Conservation (phyloP, 2,329 filamentous ascomycete species). For the Diaporthe humulicola region DNA sequence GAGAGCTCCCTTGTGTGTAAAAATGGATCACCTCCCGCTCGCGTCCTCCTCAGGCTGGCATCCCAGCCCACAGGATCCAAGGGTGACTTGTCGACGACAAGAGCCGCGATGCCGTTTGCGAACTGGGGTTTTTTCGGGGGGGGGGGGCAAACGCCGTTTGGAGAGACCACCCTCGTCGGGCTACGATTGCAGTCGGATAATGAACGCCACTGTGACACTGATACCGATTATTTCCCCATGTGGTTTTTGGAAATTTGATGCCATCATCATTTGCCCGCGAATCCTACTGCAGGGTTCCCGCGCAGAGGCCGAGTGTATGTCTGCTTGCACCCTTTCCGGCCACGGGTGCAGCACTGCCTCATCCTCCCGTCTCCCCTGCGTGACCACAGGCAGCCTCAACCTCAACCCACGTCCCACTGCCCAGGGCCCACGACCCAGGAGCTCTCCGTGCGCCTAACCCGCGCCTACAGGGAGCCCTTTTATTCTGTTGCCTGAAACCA, state of each 20-base stretch:
- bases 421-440: not conserved
- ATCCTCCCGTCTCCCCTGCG: slow-evolving; percentile 33
- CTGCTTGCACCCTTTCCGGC: not conserved
- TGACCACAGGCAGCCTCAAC: not conserved
- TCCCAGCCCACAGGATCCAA: not conserved
- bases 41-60: slow-evolving; percentile 3
- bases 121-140: too few species aligned
- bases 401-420: not conserved
- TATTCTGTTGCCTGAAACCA: slow-evolving; percentile 25
- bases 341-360: slow-evolving; percentile 19
- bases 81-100: not conserved
- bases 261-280: slow-evolving; percentile 23
- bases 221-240: not conserved
- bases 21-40: not conserved
- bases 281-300: slow-evolving; percentile 10
- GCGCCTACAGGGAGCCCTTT: slow-evolving; percentile 14
- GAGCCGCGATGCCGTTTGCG: not conserved
- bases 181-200: not conserved
- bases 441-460: slow-evolving; percentile 18
- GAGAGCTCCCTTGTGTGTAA: not conserved
- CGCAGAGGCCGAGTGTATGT: not conserved
- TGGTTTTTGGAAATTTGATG: not conserved
- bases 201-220: slow-evolving; percentile 8
- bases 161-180: not conserved
- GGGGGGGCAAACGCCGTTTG: not conserved